Conservation (phyloP, 768 basidiomycete species). For the Hygrocybe punicea region DNA sequence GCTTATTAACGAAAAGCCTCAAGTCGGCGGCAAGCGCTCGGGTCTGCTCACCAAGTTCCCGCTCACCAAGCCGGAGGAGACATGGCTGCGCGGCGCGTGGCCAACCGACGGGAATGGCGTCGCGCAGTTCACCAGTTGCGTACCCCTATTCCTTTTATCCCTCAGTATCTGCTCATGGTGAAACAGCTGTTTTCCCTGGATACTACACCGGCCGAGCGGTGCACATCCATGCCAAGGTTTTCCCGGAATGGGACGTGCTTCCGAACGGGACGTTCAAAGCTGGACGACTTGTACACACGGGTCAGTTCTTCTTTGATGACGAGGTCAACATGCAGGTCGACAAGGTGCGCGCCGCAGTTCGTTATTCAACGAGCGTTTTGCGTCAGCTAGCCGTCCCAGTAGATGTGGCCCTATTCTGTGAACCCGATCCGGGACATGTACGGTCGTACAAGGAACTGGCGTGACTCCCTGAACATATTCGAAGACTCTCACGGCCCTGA, state of each 20-base stretch:
- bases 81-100: slow-evolving; percentile 53
- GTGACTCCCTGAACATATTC: slow-evolving; percentile 54
- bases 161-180: neutral
- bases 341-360: slow-evolving; percentile 31
- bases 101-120: slow-evolving; percentile 52
- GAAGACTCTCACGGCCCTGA: slow-evolving; percentile 49
- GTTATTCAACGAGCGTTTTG: neutral
- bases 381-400: neutral
- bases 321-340: slow-evolving; percentile 48
- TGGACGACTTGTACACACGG: slow-evolving; percentile 45
- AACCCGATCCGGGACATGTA: slow-evolving; percentile 47
- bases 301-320: slow-evolving; percentile 59
- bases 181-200: slow-evolving; percentile 51
- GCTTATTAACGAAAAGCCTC: slow-evolving; percentile 43
- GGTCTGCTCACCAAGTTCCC: slow-evolving; percentile 47
- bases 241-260: slow-evolving; percentile 45
- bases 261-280: slow-evolving; percentile 46
- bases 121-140: slow-evolving; percentile 50
- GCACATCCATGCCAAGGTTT: slow-evolving; percentile 54
- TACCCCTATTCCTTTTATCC: neutral
- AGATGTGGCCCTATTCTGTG: slow-evolving; percentile 51
- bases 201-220: slow-evolving; percentile 57
- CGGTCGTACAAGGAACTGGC: slow-evolving; percentile 52
- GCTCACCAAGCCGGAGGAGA: slow-evolving; percentile 41
- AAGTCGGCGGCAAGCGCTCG: slow-evolving; percentile 43